Evolutionary conservation across 2,329 filamentous ascomycete genomes (phyloP).

Genomic region (Xylaria sp.): DNA sequence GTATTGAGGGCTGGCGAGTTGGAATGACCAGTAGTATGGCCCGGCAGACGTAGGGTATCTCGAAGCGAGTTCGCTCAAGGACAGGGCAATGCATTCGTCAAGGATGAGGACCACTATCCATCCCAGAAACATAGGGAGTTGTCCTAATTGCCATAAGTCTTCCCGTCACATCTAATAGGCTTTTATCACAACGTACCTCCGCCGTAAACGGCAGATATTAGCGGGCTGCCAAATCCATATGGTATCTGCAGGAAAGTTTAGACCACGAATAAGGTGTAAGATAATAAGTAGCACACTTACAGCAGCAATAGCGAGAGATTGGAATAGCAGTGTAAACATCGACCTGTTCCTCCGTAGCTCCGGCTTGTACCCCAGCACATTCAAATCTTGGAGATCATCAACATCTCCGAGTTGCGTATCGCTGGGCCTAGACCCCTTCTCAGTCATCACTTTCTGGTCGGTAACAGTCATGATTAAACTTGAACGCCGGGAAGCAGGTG

Average conservation of each 20-base stretch:
- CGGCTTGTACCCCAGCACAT: constrained; percentile 60
- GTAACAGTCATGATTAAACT: constrained; percentile 4
- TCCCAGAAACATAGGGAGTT: constrained; percentile 61
- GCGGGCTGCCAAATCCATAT: constrained; percentile 52
- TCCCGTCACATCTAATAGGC: background rate
- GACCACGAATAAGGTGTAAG: background rate
- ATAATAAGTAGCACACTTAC: constrained; percentile 28
- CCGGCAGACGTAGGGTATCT: constrained; percentile 58
- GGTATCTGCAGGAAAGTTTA: constrained; percentile 49
- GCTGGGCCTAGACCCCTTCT: constrained; percentile 16
- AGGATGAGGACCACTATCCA: constrained; percentile 61
- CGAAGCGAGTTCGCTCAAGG: constrained; percentile 57
- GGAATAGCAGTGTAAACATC: constrained; percentile 64
- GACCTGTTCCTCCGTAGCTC: constrained; percentile 65
- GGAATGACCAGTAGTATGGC: constrained; percentile 61
- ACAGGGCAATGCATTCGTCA: constrained; percentile 58
- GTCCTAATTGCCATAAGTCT: constrained; percentile 44
- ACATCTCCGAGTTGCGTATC: constrained; percentile 23
- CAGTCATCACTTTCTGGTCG: constrained; percentile 15
- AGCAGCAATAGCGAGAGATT: constrained; percentile 65
- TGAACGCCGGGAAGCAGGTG: background rate
- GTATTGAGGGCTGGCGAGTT: constrained; percentile 48
- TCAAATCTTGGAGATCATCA: constrained; percentile 42
- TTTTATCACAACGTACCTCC: constrained; percentile 39
- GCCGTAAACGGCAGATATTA: constrained; percentile 47